phyloP scores from a whole-genome alignment of 169 alveolate species.

The Eimeria tenella region DNA sequence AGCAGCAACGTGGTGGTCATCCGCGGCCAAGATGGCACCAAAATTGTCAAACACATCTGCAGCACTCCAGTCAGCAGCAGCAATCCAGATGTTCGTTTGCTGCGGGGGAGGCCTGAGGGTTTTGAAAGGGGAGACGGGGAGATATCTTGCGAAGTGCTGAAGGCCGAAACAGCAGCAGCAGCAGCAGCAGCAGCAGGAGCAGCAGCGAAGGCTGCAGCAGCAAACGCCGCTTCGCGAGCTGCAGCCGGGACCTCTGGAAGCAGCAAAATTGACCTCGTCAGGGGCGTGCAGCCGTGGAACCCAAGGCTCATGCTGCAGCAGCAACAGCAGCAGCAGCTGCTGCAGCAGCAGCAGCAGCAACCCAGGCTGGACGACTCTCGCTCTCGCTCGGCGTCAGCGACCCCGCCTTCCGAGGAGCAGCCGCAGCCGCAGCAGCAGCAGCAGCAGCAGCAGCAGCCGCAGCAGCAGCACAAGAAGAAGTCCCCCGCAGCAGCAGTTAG shows the following conservation, averaged over 20 bases:
- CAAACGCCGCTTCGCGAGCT: neutral
- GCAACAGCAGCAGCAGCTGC: constrained; percentile 1
- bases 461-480: neutral
- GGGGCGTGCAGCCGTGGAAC: neutral
- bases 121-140: neutral
- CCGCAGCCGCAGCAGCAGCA: constrained; percentile 14
- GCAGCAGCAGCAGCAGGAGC: constrained; percentile 27
- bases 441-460: constrained; percentile 18
- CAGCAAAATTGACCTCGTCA: neutral
- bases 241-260: neutral
- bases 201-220: neutral
- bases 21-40: neutral
- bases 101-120: neutral
- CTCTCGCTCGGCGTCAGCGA: neutral
- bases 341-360: neutral
- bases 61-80: neutral
- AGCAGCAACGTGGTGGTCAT: neutral
- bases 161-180: constrained; percentile 36
- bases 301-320: neutral
- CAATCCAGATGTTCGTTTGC: constrained; percentile 2
- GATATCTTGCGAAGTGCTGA: neutral
- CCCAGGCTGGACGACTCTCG: neutral
- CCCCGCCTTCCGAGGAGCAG: constrained; percentile 1
- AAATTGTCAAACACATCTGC: neutral
- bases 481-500: neutral